These are phyloP conservation scores for Ogataea angusta DNA, from an alignment of 805 yeast species.

Conservation along the genomic window DNA sequence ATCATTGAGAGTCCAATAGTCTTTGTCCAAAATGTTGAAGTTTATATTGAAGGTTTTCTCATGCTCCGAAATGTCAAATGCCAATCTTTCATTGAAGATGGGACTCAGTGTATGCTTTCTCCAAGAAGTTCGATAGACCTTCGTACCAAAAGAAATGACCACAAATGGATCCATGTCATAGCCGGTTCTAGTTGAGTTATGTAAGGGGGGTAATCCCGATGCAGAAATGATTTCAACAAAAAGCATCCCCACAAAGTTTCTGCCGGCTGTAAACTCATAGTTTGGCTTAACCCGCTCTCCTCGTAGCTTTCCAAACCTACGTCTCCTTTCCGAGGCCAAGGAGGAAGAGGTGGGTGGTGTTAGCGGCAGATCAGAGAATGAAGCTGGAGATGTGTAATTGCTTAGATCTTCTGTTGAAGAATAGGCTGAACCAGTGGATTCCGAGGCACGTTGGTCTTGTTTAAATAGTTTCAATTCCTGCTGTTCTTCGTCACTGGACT, in stretches of 20 bases:
- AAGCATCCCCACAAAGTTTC: conserved; percentile 61
- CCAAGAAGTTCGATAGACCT: conserved; percentile 83
- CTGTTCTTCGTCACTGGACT: conserved; percentile 7
- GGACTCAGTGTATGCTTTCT: conserved; percentile 81
- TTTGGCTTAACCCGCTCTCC: conserved; percentile 3
- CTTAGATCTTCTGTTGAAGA: conserved; percentile 21
- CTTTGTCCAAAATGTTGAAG: conserved; percentile 80
- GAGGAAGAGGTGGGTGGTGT: conserved; percentile 17
- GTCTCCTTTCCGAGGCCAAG: conserved; percentile 6
- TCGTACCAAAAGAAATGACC: conserved; percentile 83
- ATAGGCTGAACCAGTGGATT: conserved; percentile 9
- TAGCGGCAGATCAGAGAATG: conserved; percentile 16
- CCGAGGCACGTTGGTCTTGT: background rate
- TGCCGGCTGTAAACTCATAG: conserved; percentile 37
- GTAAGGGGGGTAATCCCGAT: conserved; percentile 72
- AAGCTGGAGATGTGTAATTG: conserved; percentile 18
- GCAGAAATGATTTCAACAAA: conserved; percentile 76
- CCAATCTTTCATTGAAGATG: conserved; percentile 70
- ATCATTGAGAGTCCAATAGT: conserved; percentile 78
- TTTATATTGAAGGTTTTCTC: conserved; percentile 66
- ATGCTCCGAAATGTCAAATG: conserved; percentile 68
- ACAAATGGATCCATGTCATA: conserved; percentile 98
- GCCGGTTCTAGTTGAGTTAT: conserved; percentile 66
- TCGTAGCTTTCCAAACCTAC: conserved; percentile 14
- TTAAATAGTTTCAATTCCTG: background rate